phyloP scores from a whole-genome alignment of 495 filamentous ascomycete species.

The Penicillium coffeae region DNA sequence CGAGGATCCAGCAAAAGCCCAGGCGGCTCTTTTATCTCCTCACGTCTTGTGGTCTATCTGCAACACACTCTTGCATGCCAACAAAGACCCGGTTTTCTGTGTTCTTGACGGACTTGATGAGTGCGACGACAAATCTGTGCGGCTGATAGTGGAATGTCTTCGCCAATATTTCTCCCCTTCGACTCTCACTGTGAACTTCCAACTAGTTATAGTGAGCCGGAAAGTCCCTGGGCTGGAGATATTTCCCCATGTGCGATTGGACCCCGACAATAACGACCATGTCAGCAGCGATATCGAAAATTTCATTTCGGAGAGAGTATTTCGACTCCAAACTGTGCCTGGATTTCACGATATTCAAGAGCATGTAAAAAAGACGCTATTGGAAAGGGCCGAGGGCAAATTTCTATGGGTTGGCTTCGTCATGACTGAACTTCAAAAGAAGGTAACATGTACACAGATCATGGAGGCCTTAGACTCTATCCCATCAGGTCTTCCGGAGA shows the following conservation, averaged over 20 bases:
- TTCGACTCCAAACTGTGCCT: background rate
- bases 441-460: background rate
- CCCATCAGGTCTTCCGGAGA: background rate
- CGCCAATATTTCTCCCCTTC: background rate
- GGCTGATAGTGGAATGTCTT: background rate
- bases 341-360: background rate
- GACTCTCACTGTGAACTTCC: background rate
- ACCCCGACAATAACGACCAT: background rate
- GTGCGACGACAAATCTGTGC: constrained; percentile 1
- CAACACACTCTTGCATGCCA: background rate
- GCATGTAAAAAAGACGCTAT: background rate
- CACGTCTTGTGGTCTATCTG: background rate
- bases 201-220: background rate
- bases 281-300: background rate
- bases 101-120: background rate
- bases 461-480: background rate
- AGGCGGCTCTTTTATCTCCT: background rate
- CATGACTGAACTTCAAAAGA: background rate
- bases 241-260: background rate
- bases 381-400: background rate
- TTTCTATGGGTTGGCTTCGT: constrained; percentile 30
- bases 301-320: background rate
- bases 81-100: background rate
- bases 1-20: background rate
- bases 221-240: background rate